A percentile compares a stretch with the other conserved stretches of the same genome.
These are phyloP conservation scores for Linum tenue DNA, from an alignment of 345 rosid species.

Conservation along the genomic window DNA sequence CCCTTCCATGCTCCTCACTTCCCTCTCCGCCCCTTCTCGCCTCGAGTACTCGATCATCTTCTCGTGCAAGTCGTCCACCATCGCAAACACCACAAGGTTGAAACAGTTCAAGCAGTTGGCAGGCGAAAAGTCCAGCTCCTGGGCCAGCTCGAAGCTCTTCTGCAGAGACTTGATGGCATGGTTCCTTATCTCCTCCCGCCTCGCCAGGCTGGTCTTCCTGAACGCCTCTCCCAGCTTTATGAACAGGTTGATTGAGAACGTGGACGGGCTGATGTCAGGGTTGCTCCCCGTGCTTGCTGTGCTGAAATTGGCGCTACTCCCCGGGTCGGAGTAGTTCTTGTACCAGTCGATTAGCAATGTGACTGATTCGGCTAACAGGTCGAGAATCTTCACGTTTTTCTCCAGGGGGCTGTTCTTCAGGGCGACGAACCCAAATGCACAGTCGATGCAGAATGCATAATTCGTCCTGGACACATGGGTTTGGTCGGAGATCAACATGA, in stretches of 20 bases:
- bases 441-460: slow-evolving; percentile 64
- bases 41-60: slow-evolving; percentile 76
- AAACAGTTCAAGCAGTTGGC: slow-evolving; percentile 48
- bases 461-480: slow-evolving; percentile 38
- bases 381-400: slow-evolving; percentile 59
- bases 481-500: slow-evolving; percentile 46
- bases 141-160: slow-evolving; percentile 44
- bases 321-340: slow-evolving; percentile 34
- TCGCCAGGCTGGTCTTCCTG: slow-evolving; percentile 63
- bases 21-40: slow-evolving; percentile 66
- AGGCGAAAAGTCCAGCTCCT: slow-evolving; percentile 58
- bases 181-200: slow-evolving; percentile 80
- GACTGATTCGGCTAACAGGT: slow-evolving; percentile 61
- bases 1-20: slow-evolving; percentile 85
- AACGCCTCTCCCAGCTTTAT: slow-evolving; percentile 76
- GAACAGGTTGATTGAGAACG: slow-evolving; percentile 39
- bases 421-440: slow-evolving; percentile 71
- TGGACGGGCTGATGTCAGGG: slow-evolving; percentile 33
- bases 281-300: slow-evolving; percentile 37
- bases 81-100: slow-evolving; percentile 46
- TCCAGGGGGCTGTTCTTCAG: slow-evolving; percentile 58
- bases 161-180: slow-evolving; percentile 44
- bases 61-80: slow-evolving; percentile 83
- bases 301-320: slow-evolving; percentile 24
- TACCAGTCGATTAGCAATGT: slow-evolving; percentile 48